Base-by-base conservation (phyloP, 2,329 filamentous ascomycete species). In the Tolypocladium endophyticum region DNA sequence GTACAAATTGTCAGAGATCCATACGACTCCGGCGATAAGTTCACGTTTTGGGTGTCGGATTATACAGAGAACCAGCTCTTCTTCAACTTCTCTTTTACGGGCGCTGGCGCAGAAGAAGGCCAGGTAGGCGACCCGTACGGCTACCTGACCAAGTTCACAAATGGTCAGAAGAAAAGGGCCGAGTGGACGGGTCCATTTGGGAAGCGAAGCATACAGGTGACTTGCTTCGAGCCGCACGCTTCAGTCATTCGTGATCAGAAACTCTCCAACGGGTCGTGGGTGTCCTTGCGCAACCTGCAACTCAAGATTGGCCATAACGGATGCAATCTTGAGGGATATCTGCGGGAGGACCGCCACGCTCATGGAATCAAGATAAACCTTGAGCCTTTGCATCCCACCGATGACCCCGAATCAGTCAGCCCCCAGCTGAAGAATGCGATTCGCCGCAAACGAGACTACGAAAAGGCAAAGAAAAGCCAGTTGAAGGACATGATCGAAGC, bases 151-250 rank as follows among this genome's bases (percentile, higher is more conserved):
- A 69, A 64, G 55, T 68, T 66, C 60, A 56, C 61, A 9, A 71
- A 67, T 14, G 39, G 60, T 7, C 25, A 61, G 59, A 23, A 62
- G 59, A 61, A 63, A 36, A 36, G 35, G 39, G 25, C 61, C 3
- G 70, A 73, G n/a, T 96, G 89, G 89, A 75, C 77, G 2, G 91
- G 92, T 0, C 92, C 92, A 0, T 87, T 77, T 64, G 92, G 92
- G 2, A 85, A 86, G 67, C 77, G 82, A 68, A 87, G 86, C 1
- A 77, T 97, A 58, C 85, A 87, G 65, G 74, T 97, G 30, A 88
- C 85, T 35, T 79, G 89, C 35, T 95, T 79, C 70, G 84, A 87
- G 18, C 82, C 83, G 0, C 88, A 96, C 70, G 83, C 85, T 1
- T 66, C 69, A 1, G 83, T 76, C 63, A 80, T 87, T n/a, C 79